Evolutionary conservation across 2,329 filamentous ascomycete species (phyloP).

Genomic region (Lecanicillium sp.): DNA sequence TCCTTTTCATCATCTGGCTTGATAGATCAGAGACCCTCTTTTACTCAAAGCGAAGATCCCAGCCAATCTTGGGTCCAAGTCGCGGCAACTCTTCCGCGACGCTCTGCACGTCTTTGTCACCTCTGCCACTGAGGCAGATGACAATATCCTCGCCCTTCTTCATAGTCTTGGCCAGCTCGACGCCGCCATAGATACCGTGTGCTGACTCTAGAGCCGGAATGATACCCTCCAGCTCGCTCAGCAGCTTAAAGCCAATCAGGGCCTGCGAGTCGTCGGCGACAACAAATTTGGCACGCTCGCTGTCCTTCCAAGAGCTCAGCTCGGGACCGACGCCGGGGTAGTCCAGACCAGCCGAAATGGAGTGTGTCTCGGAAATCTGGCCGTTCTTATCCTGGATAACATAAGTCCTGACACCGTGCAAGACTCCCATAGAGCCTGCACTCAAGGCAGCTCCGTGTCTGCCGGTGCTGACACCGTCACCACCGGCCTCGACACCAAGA

Average conservation of each 20-base stretch:
- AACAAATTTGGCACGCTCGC: constrained; percentile 74
- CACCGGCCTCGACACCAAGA: constrained; percentile 89
- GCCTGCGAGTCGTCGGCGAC: constrained; percentile 88
- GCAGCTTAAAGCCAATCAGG: constrained; percentile 74
- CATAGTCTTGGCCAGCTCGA: constrained; percentile 91
- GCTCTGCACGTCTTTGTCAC: constrained; percentile 98
- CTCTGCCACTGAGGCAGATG: constrained; percentile 85
- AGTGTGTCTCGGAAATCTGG: constrained; percentile 92
- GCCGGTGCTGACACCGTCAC: constrained; percentile 79
- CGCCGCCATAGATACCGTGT: constrained; percentile 82
- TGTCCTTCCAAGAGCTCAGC: constrained; percentile 88
- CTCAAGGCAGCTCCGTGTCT: constrained; percentile 84
- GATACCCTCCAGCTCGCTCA: constrained; percentile 87
- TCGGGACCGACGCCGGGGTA: constrained; percentile 97
- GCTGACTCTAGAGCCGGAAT: constrained; percentile 92
- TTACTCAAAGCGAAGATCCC: constrained; percentile 54
- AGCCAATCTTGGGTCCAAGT: constrained; percentile 79
- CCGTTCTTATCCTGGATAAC: constrained; percentile 88
- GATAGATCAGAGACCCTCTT: not conserved
- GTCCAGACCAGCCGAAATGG: constrained; percentile 90
- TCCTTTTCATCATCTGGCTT: not conserved
- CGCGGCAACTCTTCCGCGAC: constrained; percentile 89
- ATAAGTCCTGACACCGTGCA: constrained; percentile 94
- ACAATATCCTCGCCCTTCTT: constrained; percentile 81
- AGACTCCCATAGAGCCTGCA: constrained; percentile 80